Percentiles rank a stretch among this genome's conserved stretches.
Conservation (phyloP, 1,284 basidiomycete genomes). For the Pseudozyma tsukubaensis region DNA sequence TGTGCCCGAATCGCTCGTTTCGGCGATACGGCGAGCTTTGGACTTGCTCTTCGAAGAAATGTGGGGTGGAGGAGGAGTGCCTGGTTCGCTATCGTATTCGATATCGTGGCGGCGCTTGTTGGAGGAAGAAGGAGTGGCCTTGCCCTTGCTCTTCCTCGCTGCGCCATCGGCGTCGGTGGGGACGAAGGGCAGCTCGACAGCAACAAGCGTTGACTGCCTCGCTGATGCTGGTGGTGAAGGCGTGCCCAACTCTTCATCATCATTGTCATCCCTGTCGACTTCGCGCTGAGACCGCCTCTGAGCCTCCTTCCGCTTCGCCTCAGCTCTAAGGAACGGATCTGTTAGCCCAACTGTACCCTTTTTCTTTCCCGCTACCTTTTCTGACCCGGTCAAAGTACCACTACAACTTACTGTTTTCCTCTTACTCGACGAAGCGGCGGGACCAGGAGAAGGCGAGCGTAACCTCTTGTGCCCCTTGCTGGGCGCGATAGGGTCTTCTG, state of each 20-base stretch:
- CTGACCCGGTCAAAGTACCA: neutral
- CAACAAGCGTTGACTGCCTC: no score
- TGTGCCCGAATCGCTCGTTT: no score
- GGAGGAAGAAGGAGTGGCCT: no score
- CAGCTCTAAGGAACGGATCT: slow-evolving; percentile 3
- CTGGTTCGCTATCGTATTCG: no score
- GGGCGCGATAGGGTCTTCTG: slow-evolving; percentile 1
- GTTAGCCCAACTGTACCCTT: neutral
- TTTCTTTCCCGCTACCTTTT: neutral
- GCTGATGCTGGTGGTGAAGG: no score
- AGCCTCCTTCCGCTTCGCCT: neutral
- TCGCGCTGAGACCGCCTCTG: neutral
- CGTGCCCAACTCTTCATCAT: neutral
- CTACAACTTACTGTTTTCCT: neutral
- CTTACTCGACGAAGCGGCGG: neutral
- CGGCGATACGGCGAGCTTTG: no score
- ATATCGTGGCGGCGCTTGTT: no score
- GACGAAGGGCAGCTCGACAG: no score
- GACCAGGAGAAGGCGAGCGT: slow-evolving; percentile 2
- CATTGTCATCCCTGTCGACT: neutral
- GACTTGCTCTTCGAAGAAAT: no score
- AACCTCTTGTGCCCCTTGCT: neutral
- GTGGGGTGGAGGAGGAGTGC: no score
- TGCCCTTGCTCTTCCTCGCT: no score
- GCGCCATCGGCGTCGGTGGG: no score